Percentiles rank a stretch among this genome's conserved stretches.
phyloP scores from a whole-genome alignment of 768 basidiomycete species.

The Phaeotremella fagi region DNA sequence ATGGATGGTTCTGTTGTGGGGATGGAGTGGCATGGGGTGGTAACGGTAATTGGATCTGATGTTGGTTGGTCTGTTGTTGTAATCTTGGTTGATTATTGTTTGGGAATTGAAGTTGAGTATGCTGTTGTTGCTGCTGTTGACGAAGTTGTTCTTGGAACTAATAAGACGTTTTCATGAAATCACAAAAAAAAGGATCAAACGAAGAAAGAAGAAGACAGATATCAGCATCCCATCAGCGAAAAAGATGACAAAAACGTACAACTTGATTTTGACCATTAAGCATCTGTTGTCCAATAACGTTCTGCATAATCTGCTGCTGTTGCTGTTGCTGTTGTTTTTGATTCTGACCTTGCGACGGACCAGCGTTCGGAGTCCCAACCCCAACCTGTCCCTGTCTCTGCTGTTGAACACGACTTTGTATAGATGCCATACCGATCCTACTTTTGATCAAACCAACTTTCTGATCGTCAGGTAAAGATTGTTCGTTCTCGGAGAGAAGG shows the following conservation, averaged over 20 bases:
- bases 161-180: no score
- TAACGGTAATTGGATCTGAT: not conserved
- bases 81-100: slow-evolving; percentile 16
- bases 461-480: slow-evolving; percentile 11
- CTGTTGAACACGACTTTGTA: slow-evolving; percentile 1
- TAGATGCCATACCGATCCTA: slow-evolving; percentile 8
- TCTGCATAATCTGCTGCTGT: slow-evolving; percentile 1
- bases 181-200: not conserved
- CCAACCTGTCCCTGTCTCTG: slow-evolving; percentile 6
- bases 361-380: no score
- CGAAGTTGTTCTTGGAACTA: slow-evolving; percentile 2
- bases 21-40: not conserved
- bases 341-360: not conserved
- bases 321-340: slow-evolving; percentile 4
- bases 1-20: not conserved
- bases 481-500: slow-evolving; percentile 17
- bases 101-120: slow-evolving; percentile 18
- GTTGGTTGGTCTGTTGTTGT: slow-evolving; percentile 12
- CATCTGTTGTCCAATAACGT: not conserved
- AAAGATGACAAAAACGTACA: not conserved
- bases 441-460: slow-evolving; percentile 10
- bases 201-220: not conserved
- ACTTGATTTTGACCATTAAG: slow-evolving; percentile 4
- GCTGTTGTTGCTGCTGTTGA: slow-evolving; percentile 14
- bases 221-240: not conserved